Conservation (phyloP, 2,329 filamentous ascomycete species). For the Cylindrodendrum hubeiense region DNA sequence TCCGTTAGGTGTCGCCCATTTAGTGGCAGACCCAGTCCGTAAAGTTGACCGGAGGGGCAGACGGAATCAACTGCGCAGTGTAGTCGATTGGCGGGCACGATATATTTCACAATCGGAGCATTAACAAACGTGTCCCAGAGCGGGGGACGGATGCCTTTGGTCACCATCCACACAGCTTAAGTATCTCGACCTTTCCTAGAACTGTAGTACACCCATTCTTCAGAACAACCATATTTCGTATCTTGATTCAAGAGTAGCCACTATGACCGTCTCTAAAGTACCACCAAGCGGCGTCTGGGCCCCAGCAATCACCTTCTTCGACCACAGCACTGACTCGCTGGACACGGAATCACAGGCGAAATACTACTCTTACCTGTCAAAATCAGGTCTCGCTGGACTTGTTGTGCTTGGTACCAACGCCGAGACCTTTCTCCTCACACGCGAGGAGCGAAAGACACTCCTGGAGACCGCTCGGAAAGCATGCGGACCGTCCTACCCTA, state of each 20-base stretch:
- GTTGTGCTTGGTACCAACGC: constrained; percentile 69
- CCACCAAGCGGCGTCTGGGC: constrained; percentile 60
- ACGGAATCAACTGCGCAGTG: background rate
- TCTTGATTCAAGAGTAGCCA: background rate
- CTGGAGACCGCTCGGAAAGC: constrained; percentile 75
- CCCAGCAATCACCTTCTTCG: constrained; percentile 67
- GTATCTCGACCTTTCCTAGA: constrained; percentile 26
- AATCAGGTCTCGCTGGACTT: constrained; percentile 62
- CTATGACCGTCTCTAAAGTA: constrained; percentile 33
- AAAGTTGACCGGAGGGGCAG: no score
- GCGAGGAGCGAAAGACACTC: constrained; percentile 67
- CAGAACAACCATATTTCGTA: background rate
- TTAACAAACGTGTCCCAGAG: background rate
- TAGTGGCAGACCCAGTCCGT: background rate
- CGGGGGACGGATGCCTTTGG: background rate
- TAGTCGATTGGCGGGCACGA: background rate
- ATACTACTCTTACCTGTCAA: constrained; percentile 65
- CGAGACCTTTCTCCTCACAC: constrained; percentile 68
- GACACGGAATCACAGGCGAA: constrained; percentile 60
- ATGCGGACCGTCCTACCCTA: constrained; percentile 86
- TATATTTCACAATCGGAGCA: background rate
- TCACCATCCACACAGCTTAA: constrained; percentile 24
- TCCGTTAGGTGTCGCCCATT: background rate
- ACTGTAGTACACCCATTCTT: background rate
- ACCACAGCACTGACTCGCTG: constrained; percentile 61